A percentile compares a stretch with the other conserved stretches of the same genome.
phyloP scores from a whole-genome alignment of 2,329 filamentous ascomycete genomes.

The Sphaceloma murrayae region DNA sequence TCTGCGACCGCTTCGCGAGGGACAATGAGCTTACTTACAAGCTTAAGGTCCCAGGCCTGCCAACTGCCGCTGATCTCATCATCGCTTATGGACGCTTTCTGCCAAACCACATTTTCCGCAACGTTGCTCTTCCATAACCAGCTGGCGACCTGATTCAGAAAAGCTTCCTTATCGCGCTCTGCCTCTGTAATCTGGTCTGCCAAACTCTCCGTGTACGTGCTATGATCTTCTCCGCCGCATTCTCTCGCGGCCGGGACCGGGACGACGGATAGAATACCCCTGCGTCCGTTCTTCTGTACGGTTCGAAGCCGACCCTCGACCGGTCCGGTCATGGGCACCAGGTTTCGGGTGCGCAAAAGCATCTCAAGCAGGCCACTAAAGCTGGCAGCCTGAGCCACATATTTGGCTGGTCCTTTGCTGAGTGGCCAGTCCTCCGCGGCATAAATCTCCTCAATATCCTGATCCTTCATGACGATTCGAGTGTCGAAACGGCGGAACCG shows the following conservation, averaged over 20 bases:
- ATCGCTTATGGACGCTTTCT: constrained; percentile 7
- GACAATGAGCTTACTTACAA: constrained; percentile 21
- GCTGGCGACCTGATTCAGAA: constrained; percentile 16
- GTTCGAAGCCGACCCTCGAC: constrained; percentile 16
- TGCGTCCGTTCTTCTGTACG: constrained; percentile 1
- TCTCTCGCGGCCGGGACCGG: no score
- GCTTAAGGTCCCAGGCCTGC: constrained; percentile 22
- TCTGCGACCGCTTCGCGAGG: constrained; percentile 12
- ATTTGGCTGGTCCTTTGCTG: constrained; percentile 42
- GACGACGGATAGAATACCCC: no score
- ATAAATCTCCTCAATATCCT: constrained; percentile 1
- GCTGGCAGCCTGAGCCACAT: constrained; percentile 47
- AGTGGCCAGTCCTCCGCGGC: constrained; percentile 39
- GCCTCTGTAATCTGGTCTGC: no score
- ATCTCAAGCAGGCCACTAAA: constrained; percentile 50
- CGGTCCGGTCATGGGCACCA: constrained; percentile 33
- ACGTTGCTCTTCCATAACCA: constrained; percentile 22
- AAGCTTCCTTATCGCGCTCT: constrained; percentile 18
- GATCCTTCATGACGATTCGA: neutral
- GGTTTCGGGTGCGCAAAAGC: constrained; percentile 48
- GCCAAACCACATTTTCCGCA: constrained; percentile 17
- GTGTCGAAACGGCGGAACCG: constrained; percentile 35
- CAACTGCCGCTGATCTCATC: constrained; percentile 17
- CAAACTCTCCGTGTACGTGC: no score
- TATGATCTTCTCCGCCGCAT: no score